Base-by-base conservation (phyloP, 2,329 filamentous ascomycete genomes). In the Ceratocystis cacaofunesta region DNA sequence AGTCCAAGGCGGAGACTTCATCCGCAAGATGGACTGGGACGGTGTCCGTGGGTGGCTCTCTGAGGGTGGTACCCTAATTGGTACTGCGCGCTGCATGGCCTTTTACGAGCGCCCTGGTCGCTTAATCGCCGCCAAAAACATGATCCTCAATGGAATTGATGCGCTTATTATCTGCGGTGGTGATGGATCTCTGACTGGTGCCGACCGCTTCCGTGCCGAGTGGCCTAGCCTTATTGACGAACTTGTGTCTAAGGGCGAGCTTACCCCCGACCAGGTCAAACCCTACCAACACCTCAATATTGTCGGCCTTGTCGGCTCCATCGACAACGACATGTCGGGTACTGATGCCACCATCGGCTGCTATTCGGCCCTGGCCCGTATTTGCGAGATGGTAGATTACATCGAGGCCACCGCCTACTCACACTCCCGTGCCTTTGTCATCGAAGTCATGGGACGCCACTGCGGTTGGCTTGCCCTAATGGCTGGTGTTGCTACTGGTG, bases 381-480 rank as follows among this genome's bases (percentile, higher is more conserved):
- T 99, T 71, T 97, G 92, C 77, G 89, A 96, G 74, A 90, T 92
- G 73, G 90, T 99, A 67, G 94, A 99, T 78, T 92, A 91, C 73
- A 95, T 99, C 71, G 92, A 99, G 76, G 92, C 92, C 22, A 97
- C 94, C 0, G 92, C 92, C 63, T 87, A 86, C 46, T 96, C 92
- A 32, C 94, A 99, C 76, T 95, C 95, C 69, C 83, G 94, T 71
- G 94, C 94, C 48, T 99, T 99, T 75, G 92, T 99, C 66, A 89
- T 99, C 68, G 94, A 96, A 75, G 94, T 99, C 72, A 99, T 99
- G 94, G 94, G 94, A 62, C 84, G 94, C 67, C 92, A 99, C 77
- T 99, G 94, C 74, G 94, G 94, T 68, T 99, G 94, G 94, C 80
- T 99, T 68, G 94, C 94, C 50, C 82, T 99, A 68, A 96, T 97